Conservation (phyloP, 768 basidiomycete species). For the Boletus rubroflammeus region DNA sequence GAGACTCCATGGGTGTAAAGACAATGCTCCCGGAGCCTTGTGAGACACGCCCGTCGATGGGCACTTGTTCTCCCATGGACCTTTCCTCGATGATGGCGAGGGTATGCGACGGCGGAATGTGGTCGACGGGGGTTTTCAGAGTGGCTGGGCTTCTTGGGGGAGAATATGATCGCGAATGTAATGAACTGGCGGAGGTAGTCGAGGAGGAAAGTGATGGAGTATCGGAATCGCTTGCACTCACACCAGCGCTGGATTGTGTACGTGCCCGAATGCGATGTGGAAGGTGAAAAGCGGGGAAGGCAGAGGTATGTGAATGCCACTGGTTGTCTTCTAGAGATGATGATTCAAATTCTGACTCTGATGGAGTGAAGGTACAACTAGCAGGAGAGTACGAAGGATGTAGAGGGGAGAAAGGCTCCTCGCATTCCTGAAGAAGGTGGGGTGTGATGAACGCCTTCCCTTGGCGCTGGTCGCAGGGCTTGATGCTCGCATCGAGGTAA, state of each 20-base stretch:
- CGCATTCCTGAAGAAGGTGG: constrained; percentile 30
- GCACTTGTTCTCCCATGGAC: constrained; percentile 18
- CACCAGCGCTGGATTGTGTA: constrained; percentile 25
- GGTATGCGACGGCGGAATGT: constrained; percentile 17
- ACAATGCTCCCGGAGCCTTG: constrained; percentile 21
- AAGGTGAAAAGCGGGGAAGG: constrained; percentile 30
- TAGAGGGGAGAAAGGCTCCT: constrained; percentile 30
- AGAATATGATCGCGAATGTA: constrained; percentile 29
- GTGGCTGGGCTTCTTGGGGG: constrained; percentile 35
- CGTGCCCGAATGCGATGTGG: constrained; percentile 32
- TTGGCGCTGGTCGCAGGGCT: constrained; percentile 2
- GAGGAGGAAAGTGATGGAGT: constrained; percentile 49
- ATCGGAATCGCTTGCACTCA: constrained; percentile 39
- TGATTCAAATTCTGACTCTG: constrained; percentile 36
- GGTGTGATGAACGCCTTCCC: constrained; percentile 11
- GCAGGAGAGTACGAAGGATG: constrained; percentile 16
- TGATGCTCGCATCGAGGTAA: constrained; percentile 27
- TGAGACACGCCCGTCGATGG: constrained; percentile 9
- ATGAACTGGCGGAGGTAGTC: constrained; percentile 36
- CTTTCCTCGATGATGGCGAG: constrained; percentile 41
- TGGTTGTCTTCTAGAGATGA: constrained; percentile 27
- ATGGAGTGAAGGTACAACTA: constrained; percentile 17
- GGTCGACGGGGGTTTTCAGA: constrained; percentile 33
- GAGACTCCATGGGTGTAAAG: constrained; percentile 18
- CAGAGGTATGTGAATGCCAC: constrained; percentile 19